A percentile compares a stretch with the other conserved stretches of the same genome.
Conservation (phyloP, 2,329 filamentous ascomycete genomes). For the Clarireedia hainanense region DNA sequence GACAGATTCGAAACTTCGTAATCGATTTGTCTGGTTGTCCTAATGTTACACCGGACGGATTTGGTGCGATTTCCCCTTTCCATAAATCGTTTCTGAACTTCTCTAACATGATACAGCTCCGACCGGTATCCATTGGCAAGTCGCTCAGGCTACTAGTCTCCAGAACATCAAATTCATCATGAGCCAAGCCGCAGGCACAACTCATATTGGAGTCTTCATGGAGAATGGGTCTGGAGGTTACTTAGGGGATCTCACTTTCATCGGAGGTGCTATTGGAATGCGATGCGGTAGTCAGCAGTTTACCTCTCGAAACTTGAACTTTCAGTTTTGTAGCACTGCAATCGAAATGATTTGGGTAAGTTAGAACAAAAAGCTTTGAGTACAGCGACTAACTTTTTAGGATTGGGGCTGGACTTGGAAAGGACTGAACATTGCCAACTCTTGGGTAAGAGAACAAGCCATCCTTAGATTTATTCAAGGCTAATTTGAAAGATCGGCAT, state of each 20-base stretch:
- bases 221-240: constrained; percentile 15
- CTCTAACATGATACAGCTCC: constrained; percentile 28
- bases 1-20: constrained; percentile 55
- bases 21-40: constrained; percentile 39
- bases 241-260: constrained; percentile 9
- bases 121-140: constrained; percentile 42
- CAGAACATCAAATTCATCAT: constrained; percentile 53
- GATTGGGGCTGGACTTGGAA: constrained; percentile 44
- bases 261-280: constrained; percentile 33
- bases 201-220: constrained; percentile 46
- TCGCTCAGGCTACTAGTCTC: constrained; percentile 46
- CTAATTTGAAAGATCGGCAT: constrained; percentile 1
- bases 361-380: too few relatives aligned
- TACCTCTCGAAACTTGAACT: constrained; percentile 55
- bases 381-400: constrained; percentile 33
- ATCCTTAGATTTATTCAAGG: too few relatives aligned
- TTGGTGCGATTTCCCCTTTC: too few relatives aligned
- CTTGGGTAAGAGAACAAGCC: not conserved
- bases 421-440: not conserved
- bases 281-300: constrained; percentile 57
- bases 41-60: too few relatives aligned
- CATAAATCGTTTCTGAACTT: too few relatives aligned
- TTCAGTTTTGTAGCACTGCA: constrained; percentile 54
- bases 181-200: constrained; percentile 27
- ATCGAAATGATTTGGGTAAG: constrained; percentile 1